A percentile compares a stretch with the other conserved stretches of the same genome.
Evolutionary conservation across 2,329 filamentous ascomycete species (phyloP).

Genomic region (Fusarium agapanthi): DNA sequence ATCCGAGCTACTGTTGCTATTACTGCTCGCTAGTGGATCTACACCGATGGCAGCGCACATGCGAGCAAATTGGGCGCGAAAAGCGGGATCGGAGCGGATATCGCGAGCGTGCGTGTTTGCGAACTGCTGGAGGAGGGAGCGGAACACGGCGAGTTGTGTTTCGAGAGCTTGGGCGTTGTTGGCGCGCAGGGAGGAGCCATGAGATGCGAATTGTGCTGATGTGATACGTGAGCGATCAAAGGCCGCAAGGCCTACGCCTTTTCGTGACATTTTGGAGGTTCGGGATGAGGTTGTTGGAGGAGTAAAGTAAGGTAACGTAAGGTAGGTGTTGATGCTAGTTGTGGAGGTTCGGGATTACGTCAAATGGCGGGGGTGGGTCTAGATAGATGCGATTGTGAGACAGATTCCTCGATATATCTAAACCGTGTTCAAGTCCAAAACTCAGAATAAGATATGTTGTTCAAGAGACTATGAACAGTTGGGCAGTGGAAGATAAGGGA

Average conservation of each 20-base stretch:
- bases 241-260: conserved; percentile 89
- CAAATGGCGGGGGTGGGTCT: conserved; percentile 30
- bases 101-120: conserved; percentile 93
- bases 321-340: neutral
- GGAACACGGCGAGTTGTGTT: conserved; percentile 95
- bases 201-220: conserved; percentile 87
- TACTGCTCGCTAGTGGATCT: conserved; percentile 78
- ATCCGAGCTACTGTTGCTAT: conserved; percentile 51
- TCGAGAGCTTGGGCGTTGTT: conserved; percentile 86
- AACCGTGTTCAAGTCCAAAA: neutral
- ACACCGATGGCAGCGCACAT: conserved; percentile 99
- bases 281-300: neutral
- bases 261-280: conserved; percentile 66
- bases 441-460: neutral
- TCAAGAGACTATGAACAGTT: too few species aligned
- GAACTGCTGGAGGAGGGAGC: conserved; percentile 93
- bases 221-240: conserved; percentile 87
- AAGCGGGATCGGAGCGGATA: conserved; percentile 93
- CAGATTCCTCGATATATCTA: neutral
- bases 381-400: neutral
- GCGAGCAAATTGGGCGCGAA: conserved; percentile 95
- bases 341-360: conserved; percentile 25
- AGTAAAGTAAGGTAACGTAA: neutral
- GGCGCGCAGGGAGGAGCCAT: conserved; percentile 86
- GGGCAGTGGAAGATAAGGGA: neutral